Evolutionary conservation across 1,139 yeast species (phyloP).

Genomic region (Candida mesenterica): DNA sequence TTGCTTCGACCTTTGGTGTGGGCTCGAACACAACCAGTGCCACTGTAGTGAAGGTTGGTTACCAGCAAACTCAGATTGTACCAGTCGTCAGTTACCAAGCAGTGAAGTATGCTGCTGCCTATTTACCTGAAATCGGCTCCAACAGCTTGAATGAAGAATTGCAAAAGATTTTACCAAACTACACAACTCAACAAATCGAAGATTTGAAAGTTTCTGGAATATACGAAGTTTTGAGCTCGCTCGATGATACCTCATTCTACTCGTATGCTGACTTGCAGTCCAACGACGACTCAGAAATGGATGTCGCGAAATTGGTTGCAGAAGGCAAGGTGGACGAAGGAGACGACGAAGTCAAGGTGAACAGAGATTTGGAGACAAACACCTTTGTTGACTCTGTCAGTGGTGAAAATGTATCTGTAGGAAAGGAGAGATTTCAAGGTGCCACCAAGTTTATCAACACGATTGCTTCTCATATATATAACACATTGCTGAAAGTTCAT

Average conservation of each 20-base stretch:
- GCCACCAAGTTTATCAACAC: constrained; percentile 54
- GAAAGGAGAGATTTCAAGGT: constrained; percentile 87
- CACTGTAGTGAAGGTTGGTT: constrained; percentile 79
- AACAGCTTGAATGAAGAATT: constrained; percentile 55
- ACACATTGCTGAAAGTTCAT: constrained; percentile 53
- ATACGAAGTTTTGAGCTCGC: constrained; percentile 65
- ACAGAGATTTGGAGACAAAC: constrained; percentile 64
- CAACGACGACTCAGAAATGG: constrained; percentile 72
- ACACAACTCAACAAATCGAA: constrained; percentile 61
- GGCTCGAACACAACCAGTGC: constrained; percentile 59
- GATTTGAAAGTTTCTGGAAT: constrained; percentile 71
- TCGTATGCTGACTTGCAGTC: constrained; percentile 50
- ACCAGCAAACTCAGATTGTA: constrained; percentile 68
- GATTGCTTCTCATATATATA: constrained; percentile 56
- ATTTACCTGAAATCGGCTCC: constrained; percentile 59
- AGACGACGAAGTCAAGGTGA: constrained; percentile 41
- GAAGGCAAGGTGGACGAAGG: constrained; percentile 57
- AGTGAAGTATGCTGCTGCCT: constrained; percentile 52
- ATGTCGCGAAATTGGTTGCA: constrained; percentile 87
- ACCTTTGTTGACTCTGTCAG: constrained; percentile 54
- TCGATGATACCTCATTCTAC: constrained; percentile 57
- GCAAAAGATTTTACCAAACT: constrained; percentile 53
- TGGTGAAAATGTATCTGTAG: constrained; percentile 60
- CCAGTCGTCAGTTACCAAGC: constrained; percentile 75
- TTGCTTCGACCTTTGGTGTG: constrained; percentile 75